A percentile compares a stretch with the other conserved stretches of the same genome.
phyloP scores from a whole-genome alignment of 805 yeast genomes.

The Kregervanrija pseudodelftensis region DNA sequence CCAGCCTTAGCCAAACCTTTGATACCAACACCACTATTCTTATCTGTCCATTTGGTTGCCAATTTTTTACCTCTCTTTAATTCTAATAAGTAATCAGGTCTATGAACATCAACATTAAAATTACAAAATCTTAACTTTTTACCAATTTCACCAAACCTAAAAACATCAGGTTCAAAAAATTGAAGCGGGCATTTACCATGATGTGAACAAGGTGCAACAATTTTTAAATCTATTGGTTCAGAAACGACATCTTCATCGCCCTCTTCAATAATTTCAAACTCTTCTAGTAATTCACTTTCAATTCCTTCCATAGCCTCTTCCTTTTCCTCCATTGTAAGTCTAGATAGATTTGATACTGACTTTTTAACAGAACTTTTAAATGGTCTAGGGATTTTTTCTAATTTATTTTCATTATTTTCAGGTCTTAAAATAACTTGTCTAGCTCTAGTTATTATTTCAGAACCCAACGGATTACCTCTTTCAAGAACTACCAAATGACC shows the following conservation, averaged over 20 bases:
- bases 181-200: conserved; percentile 84
- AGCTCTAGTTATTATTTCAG: conserved; percentile 83
- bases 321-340: conserved; percentile 6
- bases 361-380: conserved; percentile 34
- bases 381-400: conserved; percentile 64
- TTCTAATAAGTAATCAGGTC: conserved; percentile 79
- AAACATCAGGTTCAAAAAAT: conserved; percentile 62
- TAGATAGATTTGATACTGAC: conserved; percentile 4
- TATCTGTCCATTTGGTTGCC: conserved; percentile 64
- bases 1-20: conserved; percentile 46
- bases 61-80: conserved; percentile 74
- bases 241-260: conserved; percentile 4
- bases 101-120: conserved; percentile 58
- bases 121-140: conserved; percentile 67
- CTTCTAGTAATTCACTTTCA: conserved; percentile 21
- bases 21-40: conserved; percentile 50
- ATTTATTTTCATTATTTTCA: conserved; percentile 47
- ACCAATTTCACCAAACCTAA: conserved; percentile 45
- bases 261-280: conserved; percentile 17
- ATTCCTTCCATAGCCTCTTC: conserved; percentile 17
- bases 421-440: conserved; percentile 89
- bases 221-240: conserved; percentile 41
- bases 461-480: conserved; percentile 85
- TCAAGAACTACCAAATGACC: conserved; percentile 79
- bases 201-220: conserved; percentile 89